Percentiles rank a stretch among this genome's conserved stretches.
phyloP scores from a whole-genome alignment of 108 stramenopile species.

The Skeletonema grethae region DNA sequence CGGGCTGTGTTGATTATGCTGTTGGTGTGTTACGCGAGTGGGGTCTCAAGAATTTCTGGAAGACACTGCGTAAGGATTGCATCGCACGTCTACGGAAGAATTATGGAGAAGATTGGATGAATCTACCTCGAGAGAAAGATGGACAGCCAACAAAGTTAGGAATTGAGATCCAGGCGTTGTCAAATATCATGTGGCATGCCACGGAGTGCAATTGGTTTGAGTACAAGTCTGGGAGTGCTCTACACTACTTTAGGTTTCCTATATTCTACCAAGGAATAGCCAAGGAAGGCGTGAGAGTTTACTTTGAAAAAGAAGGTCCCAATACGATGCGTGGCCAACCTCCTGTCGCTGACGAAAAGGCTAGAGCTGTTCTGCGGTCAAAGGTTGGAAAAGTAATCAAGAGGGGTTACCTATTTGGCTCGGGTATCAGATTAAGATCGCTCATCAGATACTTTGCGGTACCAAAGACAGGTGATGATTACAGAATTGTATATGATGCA shows the following conservation, averaged over 20 bases:
- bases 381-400: slow-evolving; percentile 12
- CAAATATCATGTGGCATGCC: slow-evolving; percentile 11
- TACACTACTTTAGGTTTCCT: slow-evolving; percentile 18
- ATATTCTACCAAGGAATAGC: background rate
- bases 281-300: slow-evolving; percentile 1
- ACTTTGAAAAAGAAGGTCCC: slow-evolving; percentile 19
- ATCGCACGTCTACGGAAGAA: background rate
- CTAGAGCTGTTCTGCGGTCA: background rate
- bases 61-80: background rate
- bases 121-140: background rate
- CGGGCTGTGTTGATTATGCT: background rate
- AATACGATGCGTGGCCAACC: slow-evolving; percentile 3
- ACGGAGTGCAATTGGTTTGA: slow-evolving; percentile 8
- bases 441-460: slow-evolving; percentile 33
- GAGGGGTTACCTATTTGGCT: background rate
- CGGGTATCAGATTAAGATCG: background rate
- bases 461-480: slow-evolving; percentile 25
- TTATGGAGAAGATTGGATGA: background rate
- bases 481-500: slow-evolving; percentile 41
- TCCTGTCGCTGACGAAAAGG: background rate
- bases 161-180: background rate
- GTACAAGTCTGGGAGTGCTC: slow-evolving; percentile 2
- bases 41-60: background rate
- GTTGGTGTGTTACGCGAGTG: background rate
- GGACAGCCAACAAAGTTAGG: background rate